Evolutionary conservation across 1,139 yeast genomes (phyloP), one percentile per base, ranked within the genome.

Genomic region (Pneumocystis murina): DNA sequence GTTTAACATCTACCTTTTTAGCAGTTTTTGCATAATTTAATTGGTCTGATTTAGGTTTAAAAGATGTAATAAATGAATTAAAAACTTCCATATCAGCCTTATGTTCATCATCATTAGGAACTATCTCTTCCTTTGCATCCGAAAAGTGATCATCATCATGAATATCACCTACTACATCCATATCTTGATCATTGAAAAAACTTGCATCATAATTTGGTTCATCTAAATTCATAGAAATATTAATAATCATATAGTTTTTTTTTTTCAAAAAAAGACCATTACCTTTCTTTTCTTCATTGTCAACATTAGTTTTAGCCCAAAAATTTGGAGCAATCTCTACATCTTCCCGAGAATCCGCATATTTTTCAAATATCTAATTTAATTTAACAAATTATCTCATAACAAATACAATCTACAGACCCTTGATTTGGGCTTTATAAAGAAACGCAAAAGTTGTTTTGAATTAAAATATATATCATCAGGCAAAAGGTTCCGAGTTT

Each of bases 21-120:
- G 97, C 92, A 2, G 84, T 83, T 64, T 86, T 79, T 0, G 97
- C 87, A 70, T 85, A 90, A 67, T 81, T 84, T 61, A 90, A 84
- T 68, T 82, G 82, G 62, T 84, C 87, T 0, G 85, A 83, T 65
- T 86, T 76, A 16, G 69, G 74, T n/a, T 68, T 70, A 61, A 68
- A 63, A 66, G 72, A 67, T 54, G 66, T 67, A 41, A 24, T 63
- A 38, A 68, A 67, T 30, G 68, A 59, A 58, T 66, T 68, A 2
- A 48, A 48, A 58, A 63, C 63, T 20, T 69, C 71, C 63, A 64
- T 67, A 30, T 69, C 70, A 41, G 63, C 61, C 39, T 66, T 68
- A 7, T 59, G 64, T 17, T 62, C 60, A 8, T 59, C 63, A 17
- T 64, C 67, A 35, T 61, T 61, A 62, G 59, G 24, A 60, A 24